Conservation (phyloP, 768 basidiomycete species). For the Hydnum rufescens region DNA sequence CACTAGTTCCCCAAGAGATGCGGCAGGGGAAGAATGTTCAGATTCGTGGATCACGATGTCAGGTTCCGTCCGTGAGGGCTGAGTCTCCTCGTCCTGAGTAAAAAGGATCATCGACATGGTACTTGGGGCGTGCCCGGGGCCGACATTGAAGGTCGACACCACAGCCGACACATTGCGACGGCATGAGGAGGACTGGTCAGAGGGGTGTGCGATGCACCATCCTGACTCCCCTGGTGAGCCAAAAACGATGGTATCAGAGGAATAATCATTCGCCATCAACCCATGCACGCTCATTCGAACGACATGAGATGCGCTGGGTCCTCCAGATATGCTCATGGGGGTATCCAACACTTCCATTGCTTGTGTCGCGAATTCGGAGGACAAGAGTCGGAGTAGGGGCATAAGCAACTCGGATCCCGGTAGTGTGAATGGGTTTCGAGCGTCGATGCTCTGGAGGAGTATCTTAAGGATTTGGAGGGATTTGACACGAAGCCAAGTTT, state of each 20-base stretch:
- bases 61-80: constrained; percentile 3
- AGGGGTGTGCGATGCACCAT: constrained; percentile 64
- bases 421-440: constrained; percentile 47
- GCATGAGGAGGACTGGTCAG: constrained; percentile 39
- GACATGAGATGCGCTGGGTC: constrained; percentile 55
- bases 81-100: constrained; percentile 15
- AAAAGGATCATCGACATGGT: constrained; percentile 26
- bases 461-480: constrained; percentile 77
- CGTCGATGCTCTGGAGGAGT: constrained; percentile 70
- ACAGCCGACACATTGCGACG: constrained; percentile 67
- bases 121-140: constrained; percentile 37
- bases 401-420: constrained; percentile 76
- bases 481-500: constrained; percentile 64
- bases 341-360: constrained; percentile 90
- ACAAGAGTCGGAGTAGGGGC: constrained; percentile 76
- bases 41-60: constrained; percentile 3
- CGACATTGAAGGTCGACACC: constrained; percentile 55
- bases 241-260: constrained; percentile 51
- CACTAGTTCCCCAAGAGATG: constrained; percentile 40
- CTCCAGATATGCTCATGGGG: constrained; percentile 55
- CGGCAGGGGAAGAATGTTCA: constrained; percentile 20
- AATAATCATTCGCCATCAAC: constrained; percentile 24
- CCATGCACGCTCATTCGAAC: constrained; percentile 74
- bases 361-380: constrained; percentile 64
- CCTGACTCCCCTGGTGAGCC: constrained; percentile 67